These are phyloP conservation scores for Venturia nashicola DNA, from an alignment of 2,329 filamentous ascomycete species.

Conservation along the genomic window DNA sequence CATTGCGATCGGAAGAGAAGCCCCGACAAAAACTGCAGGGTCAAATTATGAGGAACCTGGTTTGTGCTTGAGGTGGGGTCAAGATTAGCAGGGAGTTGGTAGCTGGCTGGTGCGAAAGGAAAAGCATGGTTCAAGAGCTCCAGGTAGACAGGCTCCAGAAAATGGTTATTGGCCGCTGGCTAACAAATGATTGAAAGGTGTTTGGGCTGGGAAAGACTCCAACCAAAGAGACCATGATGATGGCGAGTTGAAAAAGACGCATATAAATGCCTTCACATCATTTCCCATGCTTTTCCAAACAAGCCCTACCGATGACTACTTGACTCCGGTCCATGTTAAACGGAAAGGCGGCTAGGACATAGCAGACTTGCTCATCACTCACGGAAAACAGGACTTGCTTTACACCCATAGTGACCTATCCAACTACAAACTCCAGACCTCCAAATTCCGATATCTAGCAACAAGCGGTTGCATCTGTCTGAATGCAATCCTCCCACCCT, in stretches of 20 bases:
- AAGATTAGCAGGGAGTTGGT: neutral
- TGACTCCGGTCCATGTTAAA: too few species aligned
- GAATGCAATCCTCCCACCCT: slow-evolving; percentile 19
- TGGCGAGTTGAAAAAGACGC: neutral
- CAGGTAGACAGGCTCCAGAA: neutral
- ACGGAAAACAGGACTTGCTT: too few species aligned
- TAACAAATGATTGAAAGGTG: neutral
- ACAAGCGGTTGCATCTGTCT: slow-evolving; percentile 22
- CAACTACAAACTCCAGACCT: slow-evolving; percentile 19
- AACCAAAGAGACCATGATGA: neutral
- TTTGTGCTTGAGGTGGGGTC: neutral
- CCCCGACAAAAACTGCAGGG: too few species aligned
- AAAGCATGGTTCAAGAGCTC: neutral
- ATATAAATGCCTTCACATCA: neutral
- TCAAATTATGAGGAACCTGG: neutral
- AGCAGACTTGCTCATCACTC: too few species aligned
- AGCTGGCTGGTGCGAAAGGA: neutral
- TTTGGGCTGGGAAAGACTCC: neutral
- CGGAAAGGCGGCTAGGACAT: too few species aligned
- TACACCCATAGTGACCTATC: too few species aligned
- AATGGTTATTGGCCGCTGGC: neutral
- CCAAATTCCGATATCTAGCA: slow-evolving; percentile 20
- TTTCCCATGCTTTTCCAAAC: neutral
- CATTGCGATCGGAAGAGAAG: too few species aligned
- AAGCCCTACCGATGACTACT: too few species aligned